A percentile compares a stretch with the other conserved stretches of the same genome.
Conservation (phyloP, 176 grass and related monocot genomes). For the Oryza rufipogon region DNA sequence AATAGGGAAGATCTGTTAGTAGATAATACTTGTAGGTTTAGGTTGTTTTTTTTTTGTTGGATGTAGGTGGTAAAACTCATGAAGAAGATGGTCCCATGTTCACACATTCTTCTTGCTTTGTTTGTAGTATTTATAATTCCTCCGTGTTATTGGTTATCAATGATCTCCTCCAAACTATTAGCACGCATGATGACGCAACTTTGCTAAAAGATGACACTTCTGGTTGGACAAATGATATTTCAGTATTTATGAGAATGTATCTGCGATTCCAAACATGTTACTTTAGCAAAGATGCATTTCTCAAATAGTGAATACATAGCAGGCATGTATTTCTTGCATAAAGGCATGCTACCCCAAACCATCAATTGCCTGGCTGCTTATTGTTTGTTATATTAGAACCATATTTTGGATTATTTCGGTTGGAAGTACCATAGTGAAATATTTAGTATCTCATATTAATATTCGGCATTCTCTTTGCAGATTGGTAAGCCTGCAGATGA, state of each 20-base stretch:
- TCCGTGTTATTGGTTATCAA: neutral
- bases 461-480: neutral
- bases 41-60: neutral
- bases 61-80: neutral
- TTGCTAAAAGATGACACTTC: neutral
- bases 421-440: neutral
- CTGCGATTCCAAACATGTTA: neutral
- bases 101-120: neutral
- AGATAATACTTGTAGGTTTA: neutral
- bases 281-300: neutral
- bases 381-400: neutral
- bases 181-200: neutral
- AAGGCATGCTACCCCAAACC: neutral
- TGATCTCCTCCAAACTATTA: neutral
- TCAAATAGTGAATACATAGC: neutral
- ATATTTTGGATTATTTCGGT: neutral
- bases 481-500: neutral
- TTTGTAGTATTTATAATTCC: neutral
- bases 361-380: neutral
- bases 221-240: neutral
- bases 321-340: neutral
- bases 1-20: neutral
- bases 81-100: neutral
- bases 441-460: slow-evolving; percentile 10
- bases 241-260: neutral